phyloP scores from a whole-genome alignment of 495 filamentous ascomycete species.

The Hypoxylon lenormandii region DNA sequence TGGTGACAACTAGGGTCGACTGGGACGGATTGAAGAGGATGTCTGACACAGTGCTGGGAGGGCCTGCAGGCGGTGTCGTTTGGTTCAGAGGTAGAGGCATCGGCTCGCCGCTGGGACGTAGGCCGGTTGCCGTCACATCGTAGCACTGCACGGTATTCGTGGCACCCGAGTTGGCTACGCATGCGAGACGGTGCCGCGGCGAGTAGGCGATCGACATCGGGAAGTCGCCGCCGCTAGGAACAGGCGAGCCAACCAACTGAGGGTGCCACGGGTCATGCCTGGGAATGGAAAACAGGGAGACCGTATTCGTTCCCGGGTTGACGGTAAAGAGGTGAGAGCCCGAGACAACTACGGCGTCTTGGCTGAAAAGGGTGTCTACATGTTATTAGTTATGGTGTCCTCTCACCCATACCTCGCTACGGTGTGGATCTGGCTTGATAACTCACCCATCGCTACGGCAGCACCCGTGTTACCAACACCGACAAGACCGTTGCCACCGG shows the following conservation, averaged over 20 bases:
- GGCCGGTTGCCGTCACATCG: conserved; percentile 34
- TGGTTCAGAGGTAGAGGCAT: conserved; percentile 42
- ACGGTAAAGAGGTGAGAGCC: conserved; percentile 49
- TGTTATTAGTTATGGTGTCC: background rate
- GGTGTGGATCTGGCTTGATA: conserved; percentile 4
- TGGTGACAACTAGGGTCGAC: conserved; percentile 45
- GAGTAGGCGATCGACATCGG: conserved; percentile 51
- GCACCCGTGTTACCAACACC: conserved; percentile 27
- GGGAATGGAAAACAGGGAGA: conserved; percentile 49
- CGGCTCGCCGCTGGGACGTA: conserved; percentile 26
- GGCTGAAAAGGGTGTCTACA: conserved; percentile 48
- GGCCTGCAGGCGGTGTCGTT: conserved; percentile 43
- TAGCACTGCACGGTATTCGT: conserved; percentile 47
- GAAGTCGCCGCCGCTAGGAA: conserved; percentile 47
- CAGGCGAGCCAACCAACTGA: conserved; percentile 40
- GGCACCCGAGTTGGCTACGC: conserved; percentile 47
- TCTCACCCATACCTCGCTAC: background rate
- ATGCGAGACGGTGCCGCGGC: conserved; percentile 39
- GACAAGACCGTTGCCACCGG: conserved; percentile 45
- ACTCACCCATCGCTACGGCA: conserved; percentile 6
- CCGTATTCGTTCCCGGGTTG: conserved; percentile 51
- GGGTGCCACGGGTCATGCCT: conserved; percentile 43
- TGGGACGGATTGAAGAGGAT: conserved; percentile 51
- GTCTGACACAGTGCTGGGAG: conserved; percentile 41
- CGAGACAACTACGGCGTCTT: conserved; percentile 47